Evolutionary conservation across 1,284 basidiomycete species (phyloP).

Genomic region (Cutaneotrichosporon sp.): DNA sequence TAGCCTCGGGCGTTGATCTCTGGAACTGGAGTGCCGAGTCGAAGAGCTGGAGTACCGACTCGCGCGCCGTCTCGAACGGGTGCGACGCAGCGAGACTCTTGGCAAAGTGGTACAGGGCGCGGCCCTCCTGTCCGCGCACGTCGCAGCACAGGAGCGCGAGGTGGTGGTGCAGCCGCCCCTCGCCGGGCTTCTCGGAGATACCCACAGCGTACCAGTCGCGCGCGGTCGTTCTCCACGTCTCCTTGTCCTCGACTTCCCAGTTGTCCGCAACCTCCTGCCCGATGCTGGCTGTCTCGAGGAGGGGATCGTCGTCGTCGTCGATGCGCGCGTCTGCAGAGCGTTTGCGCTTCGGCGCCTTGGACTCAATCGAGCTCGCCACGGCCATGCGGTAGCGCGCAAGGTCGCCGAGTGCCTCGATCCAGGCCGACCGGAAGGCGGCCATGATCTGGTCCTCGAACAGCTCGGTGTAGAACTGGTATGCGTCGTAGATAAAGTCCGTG

Average conservation of each 20-base stretch:
- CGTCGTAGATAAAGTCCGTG: conserved; percentile 89
- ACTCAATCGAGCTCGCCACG: conserved; percentile 61
- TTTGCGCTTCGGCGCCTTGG: conserved; percentile 39
- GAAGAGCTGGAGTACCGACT: conserved; percentile 84
- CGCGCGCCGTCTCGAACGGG: conserved; percentile 80
- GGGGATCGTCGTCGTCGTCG: conserved; percentile 37
- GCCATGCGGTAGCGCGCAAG: conserved; percentile 93
- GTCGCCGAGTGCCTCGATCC: conserved; percentile 96
- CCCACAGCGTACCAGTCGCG: conserved; percentile 91
- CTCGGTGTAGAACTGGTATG: conserved; percentile 90
- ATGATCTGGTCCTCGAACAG: conserved; percentile 81
- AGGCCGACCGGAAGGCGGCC: conserved; percentile 70
- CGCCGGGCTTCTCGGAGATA: conserved; percentile 82
- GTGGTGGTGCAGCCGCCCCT: conserved; percentile 91
- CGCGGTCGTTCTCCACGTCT: conserved; percentile 86
- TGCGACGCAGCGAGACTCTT: conserved; percentile 93
- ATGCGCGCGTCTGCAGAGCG: conserved; percentile 25
- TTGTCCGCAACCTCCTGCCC: conserved; percentile 81
- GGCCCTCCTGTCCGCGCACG: conserved; percentile 77
- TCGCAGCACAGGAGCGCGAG: conserved; percentile 85
- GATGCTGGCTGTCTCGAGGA: conserved; percentile 66
- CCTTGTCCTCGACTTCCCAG: conserved; percentile 88
- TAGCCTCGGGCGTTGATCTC: conserved; percentile 73
- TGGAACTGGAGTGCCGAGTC: conserved; percentile 67
- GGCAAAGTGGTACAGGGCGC: conserved; percentile 88